Evolutionary conservation across 345 rosid species (phyloP).

Genomic region (Erucastrum elatum): DNA sequence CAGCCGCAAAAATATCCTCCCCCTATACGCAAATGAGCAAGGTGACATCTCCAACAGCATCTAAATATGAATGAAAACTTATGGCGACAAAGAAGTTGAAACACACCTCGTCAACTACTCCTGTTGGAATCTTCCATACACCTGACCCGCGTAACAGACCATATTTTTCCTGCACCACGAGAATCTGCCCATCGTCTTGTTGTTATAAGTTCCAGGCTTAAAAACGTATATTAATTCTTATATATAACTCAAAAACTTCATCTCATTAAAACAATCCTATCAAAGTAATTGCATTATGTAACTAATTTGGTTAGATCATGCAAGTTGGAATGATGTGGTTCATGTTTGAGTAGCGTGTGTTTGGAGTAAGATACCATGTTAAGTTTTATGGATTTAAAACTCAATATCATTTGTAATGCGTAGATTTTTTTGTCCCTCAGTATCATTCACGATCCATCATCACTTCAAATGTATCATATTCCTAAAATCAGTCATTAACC

Average conservation of each 20-base stretch:
- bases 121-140: constrained; percentile 90
- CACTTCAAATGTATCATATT: not conserved
- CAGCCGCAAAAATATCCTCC: constrained; percentile 66
- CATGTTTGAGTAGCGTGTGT: not conserved
- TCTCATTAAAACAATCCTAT: not conserved
- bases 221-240: too few species aligned
- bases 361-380: not conserved
- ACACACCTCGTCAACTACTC: constrained; percentile 72
- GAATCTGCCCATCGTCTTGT: constrained; percentile 47
- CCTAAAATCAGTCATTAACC: not conserved
- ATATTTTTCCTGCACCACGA: constrained; percentile 77
- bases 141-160: constrained; percentile 56
- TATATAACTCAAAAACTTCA: too few species aligned
- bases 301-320: not conserved
- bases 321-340: not conserved
- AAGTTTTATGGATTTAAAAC: not conserved
- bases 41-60: constrained; percentile 8
- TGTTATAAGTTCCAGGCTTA: not conserved
- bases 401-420: not conserved
- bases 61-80: not conserved
- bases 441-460: not conserved
- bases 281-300: not conserved
- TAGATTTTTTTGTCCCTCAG: not conserved
- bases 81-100: not conserved
- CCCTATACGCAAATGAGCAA: constrained; percentile 47